Evolutionary conservation across 2,329 filamentous ascomycete genomes (phyloP), one percentile per base, ranked within the genome.

Genomic region (Cladosporium sp.): DNA sequence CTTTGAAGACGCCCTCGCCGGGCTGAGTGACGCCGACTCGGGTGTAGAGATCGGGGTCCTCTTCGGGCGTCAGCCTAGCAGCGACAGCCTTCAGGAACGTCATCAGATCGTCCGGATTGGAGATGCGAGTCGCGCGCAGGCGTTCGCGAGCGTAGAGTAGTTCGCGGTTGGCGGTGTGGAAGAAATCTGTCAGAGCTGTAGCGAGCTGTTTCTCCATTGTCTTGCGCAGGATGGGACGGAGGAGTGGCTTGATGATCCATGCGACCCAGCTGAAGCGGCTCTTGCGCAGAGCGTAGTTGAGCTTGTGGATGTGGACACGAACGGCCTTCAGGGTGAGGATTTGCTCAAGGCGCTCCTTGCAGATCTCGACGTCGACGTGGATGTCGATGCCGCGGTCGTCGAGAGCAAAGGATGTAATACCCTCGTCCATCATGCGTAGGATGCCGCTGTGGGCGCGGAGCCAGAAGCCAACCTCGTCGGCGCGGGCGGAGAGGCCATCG

Each of bases 391-490:
- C 93, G 19, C 89, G 84, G 64, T 93, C 86, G 71, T 97, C 93
- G 4, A 97, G 83, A 44, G 84, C 83, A 73, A 97, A 91, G 28
- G 88, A 90, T 4, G 89, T 90, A 48, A 97, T 89, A 3, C 93
- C 93, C 70, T 91, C 83, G 66, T 96, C 91, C 2, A 84, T 83
- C 28, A 96, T 79, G 22, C 85, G 85, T 49, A 96, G 78, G 1
- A 95, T 71, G 2, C 90, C 86, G 13, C 85, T 84, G 70, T 94
- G 92, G 0, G 89, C 81, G 9, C 89, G 88, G 32, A 97, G 77
- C 85, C 92, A 95, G 76, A 92, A 97, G 22, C 93, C 93, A 32
- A 97, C 79, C 61, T 97, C 91, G 22, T 93, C 85, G 2, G 92
- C 92, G 39, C 88, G 86, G 55, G 94, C 80, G 0, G 91, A 95